Base-by-base conservation (phyloP, 768 basidiomycete species). In the Suillus clintonianus region DNA sequence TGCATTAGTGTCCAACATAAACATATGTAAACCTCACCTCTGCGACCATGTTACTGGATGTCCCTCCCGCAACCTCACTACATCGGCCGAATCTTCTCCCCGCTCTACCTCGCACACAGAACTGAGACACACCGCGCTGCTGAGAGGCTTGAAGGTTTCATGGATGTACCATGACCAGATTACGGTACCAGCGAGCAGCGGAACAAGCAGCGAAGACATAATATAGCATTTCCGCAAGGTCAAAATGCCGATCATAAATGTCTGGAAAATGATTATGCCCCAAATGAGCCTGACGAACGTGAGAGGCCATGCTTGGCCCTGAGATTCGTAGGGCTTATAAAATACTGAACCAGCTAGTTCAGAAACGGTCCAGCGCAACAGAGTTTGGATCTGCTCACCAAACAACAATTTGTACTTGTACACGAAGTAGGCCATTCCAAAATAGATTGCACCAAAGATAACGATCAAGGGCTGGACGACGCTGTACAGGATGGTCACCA, bases 321-420 rank as follows among this genome's bases (percentile, higher is more conserved):
- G 92, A 2, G 92, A 94, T 78, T 98, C 96, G 76, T 98, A 99
- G 0, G 97, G 97, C 72, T 98, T 98, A 81, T 97, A 97, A 81
- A 97, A 99, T 22, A 98, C 95, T 97, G 71, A 0, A 51, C 54
- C 43, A 41, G 6, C 56, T 30, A 15, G 34, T 61, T 39, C n/a
- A 64, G 36, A 47, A 27, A 41, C 27, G 41, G 19, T 37, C 30
- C 19, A 4, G 10, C 32, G 41, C 27, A 39, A 58, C 10, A 22
- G 14, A 4, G 24, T 17, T 27, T 57, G 1, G 11, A 41, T 51
- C 37, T 22, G 77, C 92, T 62, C 62, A 96, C 96, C 94, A 69
- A 97, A 97, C 0, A 99, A 81, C 5, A 99, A 83, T 70, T 97
- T 97, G 80, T 99, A 97, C 81, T 99, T 99, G 85, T 98, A 99